These are phyloP conservation scores for Tetradesmus obliquus DNA, from an alignment of 139 green algal species.

Conservation along the genomic window DNA sequence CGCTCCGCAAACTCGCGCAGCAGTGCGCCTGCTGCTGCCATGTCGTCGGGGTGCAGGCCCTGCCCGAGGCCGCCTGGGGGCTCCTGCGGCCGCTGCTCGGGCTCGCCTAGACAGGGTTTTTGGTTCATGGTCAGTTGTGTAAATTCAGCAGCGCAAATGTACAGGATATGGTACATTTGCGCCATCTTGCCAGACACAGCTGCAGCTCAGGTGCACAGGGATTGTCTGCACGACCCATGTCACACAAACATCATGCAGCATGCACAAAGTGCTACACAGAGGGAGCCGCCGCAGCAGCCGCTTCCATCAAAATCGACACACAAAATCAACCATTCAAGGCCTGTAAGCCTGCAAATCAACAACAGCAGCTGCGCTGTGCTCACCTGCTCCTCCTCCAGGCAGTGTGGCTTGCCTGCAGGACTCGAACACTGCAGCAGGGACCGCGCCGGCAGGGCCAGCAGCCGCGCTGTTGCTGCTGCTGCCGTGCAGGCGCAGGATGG, in stretches of 20 bases:
- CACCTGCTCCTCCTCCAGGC: conserved; percentile 49
- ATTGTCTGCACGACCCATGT: too few relatives aligned
- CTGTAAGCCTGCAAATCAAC: not conserved
- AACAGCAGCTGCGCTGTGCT: not conserved
- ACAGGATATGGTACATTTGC: not conserved
- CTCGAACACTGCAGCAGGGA: conserved; percentile 48
- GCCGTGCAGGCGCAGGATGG: conserved; percentile 61
- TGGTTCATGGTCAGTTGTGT: not conserved
- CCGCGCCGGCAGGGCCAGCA: not conserved
- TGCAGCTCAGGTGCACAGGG: too few relatives aligned
- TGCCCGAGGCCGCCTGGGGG: conserved; percentile 53
- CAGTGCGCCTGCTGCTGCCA: conserved; percentile 38
- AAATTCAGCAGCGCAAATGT: not conserved
- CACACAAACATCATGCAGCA: too few relatives aligned
- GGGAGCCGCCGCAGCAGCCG: too few relatives aligned
- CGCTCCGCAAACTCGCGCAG: conserved; percentile 46
- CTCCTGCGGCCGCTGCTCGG: conserved; percentile 44
- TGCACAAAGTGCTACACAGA: too few relatives aligned
- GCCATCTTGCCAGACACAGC: too few relatives aligned
- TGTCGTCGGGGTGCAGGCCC: conserved; percentile 50
- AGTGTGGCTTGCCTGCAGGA: conserved; percentile 48
- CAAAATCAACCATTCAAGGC: too few relatives aligned
- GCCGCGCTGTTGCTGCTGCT: not conserved
- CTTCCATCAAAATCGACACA: too few relatives aligned
- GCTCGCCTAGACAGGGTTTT: conserved; percentile 44